phyloP scores from a whole-genome alignment of 805 yeast species.

The Vanderwaltozyma tropicalis region DNA sequence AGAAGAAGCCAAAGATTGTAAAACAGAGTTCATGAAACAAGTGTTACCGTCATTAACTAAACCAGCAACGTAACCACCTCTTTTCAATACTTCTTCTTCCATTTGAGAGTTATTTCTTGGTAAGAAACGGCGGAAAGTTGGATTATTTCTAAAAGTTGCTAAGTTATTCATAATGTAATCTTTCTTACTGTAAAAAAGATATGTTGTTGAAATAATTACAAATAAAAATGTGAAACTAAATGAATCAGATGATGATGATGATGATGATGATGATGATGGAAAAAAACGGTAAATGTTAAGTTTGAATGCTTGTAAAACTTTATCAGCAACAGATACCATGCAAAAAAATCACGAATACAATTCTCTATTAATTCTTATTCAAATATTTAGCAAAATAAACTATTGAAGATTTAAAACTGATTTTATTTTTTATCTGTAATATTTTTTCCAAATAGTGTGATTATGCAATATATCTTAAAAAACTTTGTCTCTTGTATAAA shows the following conservation, averaged over 20 bases:
- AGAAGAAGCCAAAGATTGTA: slow-evolving; percentile 75
- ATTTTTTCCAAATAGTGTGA: no score
- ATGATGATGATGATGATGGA: not conserved
- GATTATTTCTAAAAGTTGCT: slow-evolving; percentile 7
- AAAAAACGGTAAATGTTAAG: not conserved
- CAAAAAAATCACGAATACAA: not conserved
- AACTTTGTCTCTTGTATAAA: no score
- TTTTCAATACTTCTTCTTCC: slow-evolving; percentile 33
- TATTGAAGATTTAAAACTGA: no score
- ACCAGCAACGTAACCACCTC: slow-evolving; percentile 78
- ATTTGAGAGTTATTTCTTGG: not conserved
- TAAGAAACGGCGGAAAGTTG: slow-evolving; percentile 1
- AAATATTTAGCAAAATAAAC: no score
- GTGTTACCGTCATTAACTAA: slow-evolving; percentile 85
- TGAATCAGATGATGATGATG: not conserved
- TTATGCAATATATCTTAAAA: no score
- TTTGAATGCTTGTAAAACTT: not conserved
- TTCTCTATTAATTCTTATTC: not conserved
- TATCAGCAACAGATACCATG: not conserved
- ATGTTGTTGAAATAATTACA: slow-evolving; percentile 5
- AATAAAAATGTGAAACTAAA: not conserved
- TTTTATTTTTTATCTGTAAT: no score
- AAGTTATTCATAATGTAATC: slow-evolving; percentile 6
- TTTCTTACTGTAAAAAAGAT: slow-evolving; percentile 5
- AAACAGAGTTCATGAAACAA: slow-evolving; percentile 86